Evolutionary conservation across 2,329 filamentous ascomycete species (phyloP).

Genomic region (Didymella segeticola): DNA sequence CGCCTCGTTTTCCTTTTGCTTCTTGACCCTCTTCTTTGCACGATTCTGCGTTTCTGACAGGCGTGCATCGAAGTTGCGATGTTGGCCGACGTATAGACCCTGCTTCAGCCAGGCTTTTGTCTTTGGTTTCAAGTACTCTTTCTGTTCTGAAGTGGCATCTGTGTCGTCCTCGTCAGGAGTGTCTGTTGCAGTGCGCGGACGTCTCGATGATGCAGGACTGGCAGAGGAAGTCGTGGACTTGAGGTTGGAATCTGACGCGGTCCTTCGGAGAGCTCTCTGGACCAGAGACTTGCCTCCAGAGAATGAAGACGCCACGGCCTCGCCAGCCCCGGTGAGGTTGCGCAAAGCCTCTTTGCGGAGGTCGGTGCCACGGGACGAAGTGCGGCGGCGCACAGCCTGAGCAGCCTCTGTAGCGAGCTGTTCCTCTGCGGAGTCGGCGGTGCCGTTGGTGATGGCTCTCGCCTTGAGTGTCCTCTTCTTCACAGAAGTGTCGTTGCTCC

Average conservation of each 20-base stretch:
- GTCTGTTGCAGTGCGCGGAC: constrained; percentile 30
- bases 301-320: constrained; percentile 39
- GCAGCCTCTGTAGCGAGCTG: constrained; percentile 43
- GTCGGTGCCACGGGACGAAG: constrained; percentile 41
- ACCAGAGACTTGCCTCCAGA: constrained; percentile 48
- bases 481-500: constrained; percentile 20
- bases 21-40: constrained; percentile 39
- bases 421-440: constrained; percentile 36
- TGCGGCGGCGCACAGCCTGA: constrained; percentile 43
- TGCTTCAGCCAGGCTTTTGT: constrained; percentile 81
- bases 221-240: constrained; percentile 24
- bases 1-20: constrained; percentile 58
- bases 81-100: constrained; percentile 87
- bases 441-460: constrained; percentile 20
- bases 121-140: constrained; percentile 44
- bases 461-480: constrained; percentile 29
- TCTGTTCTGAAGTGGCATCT: constrained; percentile 21
- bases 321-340: constrained; percentile 39
- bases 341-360: constrained; percentile 43
- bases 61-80: constrained; percentile 49
- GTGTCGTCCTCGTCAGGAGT: constrained; percentile 20
- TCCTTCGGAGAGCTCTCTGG: constrained; percentile 37
- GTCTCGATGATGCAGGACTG: constrained; percentile 28
- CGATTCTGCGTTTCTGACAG: constrained; percentile 57
- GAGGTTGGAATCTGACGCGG: constrained; percentile 33